Conservation (phyloP, 352 stramenopile species). For the Globisporangium heterothallicum region DNA sequence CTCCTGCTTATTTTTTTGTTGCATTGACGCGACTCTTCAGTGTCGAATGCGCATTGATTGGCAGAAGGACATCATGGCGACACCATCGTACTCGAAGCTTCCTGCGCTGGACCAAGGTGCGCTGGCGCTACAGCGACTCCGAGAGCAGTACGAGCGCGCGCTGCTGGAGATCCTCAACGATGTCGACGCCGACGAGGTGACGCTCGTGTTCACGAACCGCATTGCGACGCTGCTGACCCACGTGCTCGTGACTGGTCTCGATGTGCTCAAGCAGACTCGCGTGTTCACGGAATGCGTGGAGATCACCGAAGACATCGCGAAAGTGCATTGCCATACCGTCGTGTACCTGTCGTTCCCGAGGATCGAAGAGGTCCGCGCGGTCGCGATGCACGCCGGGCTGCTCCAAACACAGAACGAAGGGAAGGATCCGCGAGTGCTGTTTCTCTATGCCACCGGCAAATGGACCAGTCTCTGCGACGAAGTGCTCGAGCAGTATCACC, state of each 20-base stretch:
- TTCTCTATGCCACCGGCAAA: slow-evolving; percentile 36
- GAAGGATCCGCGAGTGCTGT: slow-evolving; percentile 13
- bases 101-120: slow-evolving; percentile 5
- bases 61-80: not conserved
- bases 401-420: slow-evolving; percentile 20
- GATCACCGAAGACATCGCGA: slow-evolving; percentile 40
- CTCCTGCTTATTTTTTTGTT: not conserved
- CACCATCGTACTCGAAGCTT: slow-evolving; percentile 4
- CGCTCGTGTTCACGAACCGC: slow-evolving; percentile 50
- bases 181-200: slow-evolving; percentile 26
- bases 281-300: slow-evolving; percentile 48
- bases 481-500: slow-evolving; percentile 26
- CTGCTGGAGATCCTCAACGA: slow-evolving; percentile 35
- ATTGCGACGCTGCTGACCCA: slow-evolving; percentile 55
- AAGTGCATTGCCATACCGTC: slow-evolving; percentile 21
- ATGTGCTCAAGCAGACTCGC: slow-evolving; percentile 25
- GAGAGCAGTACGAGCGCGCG: slow-evolving; percentile 35
- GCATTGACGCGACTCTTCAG: not conserved
- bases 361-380: slow-evolving; percentile 37
- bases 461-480: slow-evolving; percentile 53
- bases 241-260: slow-evolving; percentile 43
- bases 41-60: too few species aligned
- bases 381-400: slow-evolving; percentile 37
- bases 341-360: slow-evolving; percentile 45
- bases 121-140: slow-evolving; percentile 17